Percentiles rank a stretch among this genome's conserved stretches.
Evolutionary conservation across 2,329 filamentous ascomycete genomes (phyloP).

Genomic region (Trichoderma lentiforme): DNA sequence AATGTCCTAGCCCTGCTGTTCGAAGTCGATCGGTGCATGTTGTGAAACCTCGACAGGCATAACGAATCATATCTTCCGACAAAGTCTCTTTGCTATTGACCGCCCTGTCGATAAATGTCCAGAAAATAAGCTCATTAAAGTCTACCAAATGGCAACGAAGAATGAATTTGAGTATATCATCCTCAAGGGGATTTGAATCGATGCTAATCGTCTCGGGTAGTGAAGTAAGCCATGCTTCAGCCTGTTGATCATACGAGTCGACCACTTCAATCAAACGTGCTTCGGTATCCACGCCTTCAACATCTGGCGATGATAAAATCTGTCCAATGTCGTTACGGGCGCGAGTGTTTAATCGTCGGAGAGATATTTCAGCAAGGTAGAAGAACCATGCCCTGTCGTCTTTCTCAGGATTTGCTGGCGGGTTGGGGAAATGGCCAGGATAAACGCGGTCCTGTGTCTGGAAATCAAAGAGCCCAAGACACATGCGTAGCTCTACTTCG

Average conservation of each 20-base stretch:
- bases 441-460: not conserved
- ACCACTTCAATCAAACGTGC: not conserved
- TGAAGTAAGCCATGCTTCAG: not conserved
- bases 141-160: not conserved
- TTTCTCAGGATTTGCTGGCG: not conserved
- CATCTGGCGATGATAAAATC: not conserved
- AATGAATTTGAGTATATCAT: not conserved
- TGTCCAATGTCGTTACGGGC: not conserved
- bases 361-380: not conserved
- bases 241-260: not conserved
- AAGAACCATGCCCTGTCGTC: not conserved
- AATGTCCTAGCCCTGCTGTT: not conserved
- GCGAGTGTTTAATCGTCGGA: not conserved
- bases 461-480: not conserved
- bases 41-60: not conserved
- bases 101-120: not conserved
- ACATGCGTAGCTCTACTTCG: not conserved
- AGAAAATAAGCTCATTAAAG: not conserved
- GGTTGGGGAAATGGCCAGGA: not conserved
- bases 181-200: not conserved
- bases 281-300: not conserved
- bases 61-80: not conserved
- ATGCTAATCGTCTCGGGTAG: not conserved
- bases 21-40: not conserved
- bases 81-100: not conserved